phyloP scores from a whole-genome alignment of 495 filamentous ascomycete genomes.

The Hypoxylon intermedium region DNA sequence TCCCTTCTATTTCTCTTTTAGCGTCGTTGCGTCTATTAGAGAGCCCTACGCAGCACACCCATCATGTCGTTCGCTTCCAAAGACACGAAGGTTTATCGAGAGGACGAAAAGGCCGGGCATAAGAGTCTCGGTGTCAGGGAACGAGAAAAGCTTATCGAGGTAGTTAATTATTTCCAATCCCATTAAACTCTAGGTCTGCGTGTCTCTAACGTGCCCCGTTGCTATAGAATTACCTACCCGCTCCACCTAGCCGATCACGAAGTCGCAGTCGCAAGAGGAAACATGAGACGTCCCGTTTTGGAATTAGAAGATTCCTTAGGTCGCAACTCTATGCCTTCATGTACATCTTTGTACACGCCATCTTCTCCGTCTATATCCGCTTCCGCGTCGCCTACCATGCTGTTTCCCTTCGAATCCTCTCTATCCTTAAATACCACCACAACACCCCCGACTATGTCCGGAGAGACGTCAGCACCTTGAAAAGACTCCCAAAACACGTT shows the following conservation, averaged over 20 bases:
- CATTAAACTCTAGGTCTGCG: slow-evolving; percentile 11
- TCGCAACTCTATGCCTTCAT: slow-evolving; percentile 70
- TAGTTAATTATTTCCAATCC: slow-evolving; percentile 30
- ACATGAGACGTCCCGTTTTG: slow-evolving; percentile 49
- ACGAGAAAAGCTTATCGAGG: slow-evolving; percentile 71
- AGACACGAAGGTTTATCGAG: slow-evolving; percentile 67
- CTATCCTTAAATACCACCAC: slow-evolving; percentile 90
- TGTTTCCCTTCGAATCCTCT: slow-evolving; percentile 73
- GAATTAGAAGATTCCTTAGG: slow-evolving; percentile 72
- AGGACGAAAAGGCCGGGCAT: slow-evolving; percentile 66
- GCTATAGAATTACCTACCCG: slow-evolving; percentile 74
- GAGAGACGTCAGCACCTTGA: slow-evolving; percentile 79
- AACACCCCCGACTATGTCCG: slow-evolving; percentile 88
- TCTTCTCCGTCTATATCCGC: slow-evolving; percentile 88
- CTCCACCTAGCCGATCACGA: slow-evolving; percentile 52
- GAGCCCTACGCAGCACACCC: neutral
- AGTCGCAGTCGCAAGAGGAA: slow-evolving; percentile 37
- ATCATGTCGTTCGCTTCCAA: slow-evolving; percentile 61
- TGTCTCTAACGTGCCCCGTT: slow-evolving; percentile 19
- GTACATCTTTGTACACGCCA: slow-evolving; percentile 74
- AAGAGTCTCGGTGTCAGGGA: slow-evolving; percentile 67
- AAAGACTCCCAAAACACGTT: slow-evolving; percentile 78
- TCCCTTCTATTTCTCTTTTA: neutral
- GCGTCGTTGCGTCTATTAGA: slow-evolving; percentile 2
- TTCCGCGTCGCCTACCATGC: slow-evolving; percentile 79